Evolutionary conservation across 768 basidiomycete species (phyloP), one percentile per base, ranked within the genome.

Genomic region (Cystofilobasidium bisporidii): DNA sequence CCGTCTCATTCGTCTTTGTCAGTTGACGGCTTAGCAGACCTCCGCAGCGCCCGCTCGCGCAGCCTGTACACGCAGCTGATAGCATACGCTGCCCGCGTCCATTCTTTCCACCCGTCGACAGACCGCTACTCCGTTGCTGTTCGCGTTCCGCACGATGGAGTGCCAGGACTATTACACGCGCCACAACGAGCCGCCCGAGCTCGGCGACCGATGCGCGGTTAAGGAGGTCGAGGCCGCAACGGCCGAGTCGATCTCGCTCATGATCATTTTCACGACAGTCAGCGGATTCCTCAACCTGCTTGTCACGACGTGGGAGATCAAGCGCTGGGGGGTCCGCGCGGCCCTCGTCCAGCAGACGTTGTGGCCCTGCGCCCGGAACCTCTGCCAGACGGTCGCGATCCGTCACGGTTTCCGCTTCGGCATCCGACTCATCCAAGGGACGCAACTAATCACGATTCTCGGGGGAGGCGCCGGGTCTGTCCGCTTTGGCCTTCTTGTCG

Each of bases 371-470:
- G 18, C 76, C 17, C 63, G 77, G 1, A 75, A 75, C 45, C 61
- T 76, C 18, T 66, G 61, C 33, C 77, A 77, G 63, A 73, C 72
- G 48, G 70, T 69, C 38, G 73, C 72, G 0, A 60, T 73, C 38
- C 61, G 66, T n/a, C 36, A 70, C n/a, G 75, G 76, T 8, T 72
- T 71, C 1, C 48, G n/a, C 4, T 10, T 48, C 1, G 75, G 74
- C 5, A 71, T 75, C 24, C 43, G 56, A 18, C 72, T 76, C 40
- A 71, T 76, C 32, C 74, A 74, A 58, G 56, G 64, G n/a, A 73
- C 76, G 0, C 77, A 78, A 61, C 40, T 73, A 32, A 65, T 77
- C 69, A 76, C 76, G 18, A 72, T 77, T 28, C 45, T 76, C 3
- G 77, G 77, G 9, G 73, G 73, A 0, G 57, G 59, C 26, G 56